Percentiles rank a stretch among this genome's conserved stretches.
phyloP scores from a whole-genome alignment of 371 early-diverging fungal genomes.

The Chytridiales sp. region DNA sequence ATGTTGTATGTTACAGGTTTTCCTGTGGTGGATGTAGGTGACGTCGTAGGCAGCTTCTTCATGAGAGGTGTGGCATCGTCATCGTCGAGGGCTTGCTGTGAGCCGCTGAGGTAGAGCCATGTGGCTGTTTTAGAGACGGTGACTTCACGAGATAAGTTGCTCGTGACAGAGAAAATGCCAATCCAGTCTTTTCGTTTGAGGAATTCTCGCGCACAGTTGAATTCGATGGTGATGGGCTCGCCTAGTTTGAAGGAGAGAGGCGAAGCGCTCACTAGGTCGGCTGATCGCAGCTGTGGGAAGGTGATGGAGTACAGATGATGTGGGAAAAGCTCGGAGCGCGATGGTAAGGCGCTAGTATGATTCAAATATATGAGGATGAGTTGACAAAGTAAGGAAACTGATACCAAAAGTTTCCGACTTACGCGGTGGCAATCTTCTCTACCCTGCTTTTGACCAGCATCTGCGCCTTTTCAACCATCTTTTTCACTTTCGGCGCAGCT shows the following conservation, averaged over 20 bases:
- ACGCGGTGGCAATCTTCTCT: constrained; percentile 34
- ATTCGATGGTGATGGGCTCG: constrained; percentile 64
- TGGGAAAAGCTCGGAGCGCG: constrained; percentile 23
- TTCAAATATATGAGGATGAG: not conserved
- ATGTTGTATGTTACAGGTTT: not conserved
- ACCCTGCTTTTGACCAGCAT: constrained; percentile 27
- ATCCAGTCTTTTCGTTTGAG: constrained; percentile 86
- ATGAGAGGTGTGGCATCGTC: constrained; percentile 29
- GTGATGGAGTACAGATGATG: constrained; percentile 35
- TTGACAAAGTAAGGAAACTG: not conserved
- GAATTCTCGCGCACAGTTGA: constrained; percentile 70
- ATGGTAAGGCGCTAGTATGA: constrained; percentile 4
- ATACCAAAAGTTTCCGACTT: constrained; percentile 2
- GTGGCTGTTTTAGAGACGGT: constrained; percentile 72
- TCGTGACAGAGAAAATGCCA: constrained; percentile 78
- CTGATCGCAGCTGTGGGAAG: constrained; percentile 12
- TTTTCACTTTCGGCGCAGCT: constrained; percentile 38
- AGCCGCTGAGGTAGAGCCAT: constrained; percentile 58
- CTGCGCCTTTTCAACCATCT: constrained; percentile 37
- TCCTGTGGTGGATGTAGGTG: too few relatives aligned
- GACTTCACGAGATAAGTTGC: constrained; percentile 67
- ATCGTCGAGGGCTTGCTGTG: constrained; percentile 40
- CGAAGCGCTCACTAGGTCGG: not conserved
- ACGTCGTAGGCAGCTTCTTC: constrained; percentile 6
- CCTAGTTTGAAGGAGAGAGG: constrained; percentile 53